Evolutionary conservation across 2,329 filamentous ascomycete species (phyloP).

Genomic region (Leptographium lundbergii): DNA sequence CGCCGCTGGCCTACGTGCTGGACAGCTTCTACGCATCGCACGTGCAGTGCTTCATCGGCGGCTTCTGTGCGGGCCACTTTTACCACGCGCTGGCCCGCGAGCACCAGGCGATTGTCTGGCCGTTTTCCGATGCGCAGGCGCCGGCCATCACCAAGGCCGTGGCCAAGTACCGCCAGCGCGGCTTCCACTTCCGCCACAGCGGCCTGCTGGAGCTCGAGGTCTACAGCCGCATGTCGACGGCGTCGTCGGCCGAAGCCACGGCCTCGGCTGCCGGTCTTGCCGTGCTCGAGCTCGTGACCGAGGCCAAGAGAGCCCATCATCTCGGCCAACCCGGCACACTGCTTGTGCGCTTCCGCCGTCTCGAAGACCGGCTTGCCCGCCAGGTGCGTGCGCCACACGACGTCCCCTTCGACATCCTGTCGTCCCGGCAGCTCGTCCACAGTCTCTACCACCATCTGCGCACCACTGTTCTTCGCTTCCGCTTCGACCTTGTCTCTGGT

Average conservation of each 20-base stretch:
- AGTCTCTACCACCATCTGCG: background rate
- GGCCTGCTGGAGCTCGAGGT: background rate
- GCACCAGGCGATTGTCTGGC: background rate
- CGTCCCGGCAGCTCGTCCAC: background rate
- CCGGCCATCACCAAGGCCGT: background rate
- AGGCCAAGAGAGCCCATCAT: background rate
- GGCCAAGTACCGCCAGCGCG: constrained; percentile 6
- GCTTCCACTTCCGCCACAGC: constrained; percentile 2
- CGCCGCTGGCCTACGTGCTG: constrained; percentile 9
- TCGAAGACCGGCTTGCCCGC: background rate
- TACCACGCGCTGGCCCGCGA: constrained; percentile 4
- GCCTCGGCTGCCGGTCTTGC: no score
- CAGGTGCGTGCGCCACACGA: background rate
- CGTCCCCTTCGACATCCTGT: background rate
- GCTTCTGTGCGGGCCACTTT: constrained; percentile 7
- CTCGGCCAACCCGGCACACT: constrained; percentile 1
- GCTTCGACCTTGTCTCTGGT: background rate
- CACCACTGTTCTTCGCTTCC: background rate
- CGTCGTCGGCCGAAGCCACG: no score
- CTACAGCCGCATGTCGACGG: background rate
- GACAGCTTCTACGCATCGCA: constrained; percentile 8
- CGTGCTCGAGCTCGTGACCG: background rate
- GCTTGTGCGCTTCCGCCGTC: constrained; percentile 2
- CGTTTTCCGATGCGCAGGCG: no score
- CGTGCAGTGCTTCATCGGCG: constrained; percentile 10